Evolutionary conservation across 495 filamentous ascomycete species (phyloP).

Genomic region (Hypoxylon crocopeplum): DNA sequence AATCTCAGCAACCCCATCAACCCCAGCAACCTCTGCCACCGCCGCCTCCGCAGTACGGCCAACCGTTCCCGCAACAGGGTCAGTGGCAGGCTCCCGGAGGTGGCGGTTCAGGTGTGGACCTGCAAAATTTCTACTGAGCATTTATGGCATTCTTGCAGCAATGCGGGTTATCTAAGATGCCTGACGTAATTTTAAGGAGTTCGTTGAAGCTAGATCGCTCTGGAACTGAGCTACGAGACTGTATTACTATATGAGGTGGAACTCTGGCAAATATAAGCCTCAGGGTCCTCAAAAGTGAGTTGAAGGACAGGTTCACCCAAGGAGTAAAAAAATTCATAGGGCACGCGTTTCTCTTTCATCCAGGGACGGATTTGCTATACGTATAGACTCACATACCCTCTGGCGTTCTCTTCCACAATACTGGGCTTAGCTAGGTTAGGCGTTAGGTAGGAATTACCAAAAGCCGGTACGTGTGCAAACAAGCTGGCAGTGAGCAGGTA

Average conservation of each 20-base stretch:
- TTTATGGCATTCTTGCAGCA: not conserved
- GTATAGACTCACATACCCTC: constrained; percentile 16
- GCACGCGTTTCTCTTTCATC: not conserved
- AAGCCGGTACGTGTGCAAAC: not conserved
- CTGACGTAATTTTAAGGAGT: not conserved
- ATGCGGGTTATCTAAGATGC: not conserved
- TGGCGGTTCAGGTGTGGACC: constrained; percentile 26
- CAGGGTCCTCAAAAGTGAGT: no score
- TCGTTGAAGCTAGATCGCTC: not conserved
- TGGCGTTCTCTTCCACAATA: not conserved
- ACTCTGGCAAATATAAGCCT: not conserved
- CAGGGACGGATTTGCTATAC: constrained; percentile 1
- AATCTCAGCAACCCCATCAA: constrained; percentile 20
- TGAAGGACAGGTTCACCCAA: no score
- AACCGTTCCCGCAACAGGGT: constrained; percentile 33
- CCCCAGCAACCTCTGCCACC: constrained; percentile 24
- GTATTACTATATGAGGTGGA: not conserved
- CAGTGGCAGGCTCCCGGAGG: constrained; percentile 31
- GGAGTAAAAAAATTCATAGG: not conserved
- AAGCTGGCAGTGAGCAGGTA: not conserved
- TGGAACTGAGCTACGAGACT: not conserved
- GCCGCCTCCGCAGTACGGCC: constrained; percentile 27
- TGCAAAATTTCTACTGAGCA: constrained; percentile 37
- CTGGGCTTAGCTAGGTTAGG: constrained; percentile 4
- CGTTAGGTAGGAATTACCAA: constrained; percentile 16